Evolutionary conservation across 768 basidiomycete genomes (phyloP), one percentile per base, ranked within the genome.

Genomic region (Cystobasidiopsis lactophilus): DNA sequence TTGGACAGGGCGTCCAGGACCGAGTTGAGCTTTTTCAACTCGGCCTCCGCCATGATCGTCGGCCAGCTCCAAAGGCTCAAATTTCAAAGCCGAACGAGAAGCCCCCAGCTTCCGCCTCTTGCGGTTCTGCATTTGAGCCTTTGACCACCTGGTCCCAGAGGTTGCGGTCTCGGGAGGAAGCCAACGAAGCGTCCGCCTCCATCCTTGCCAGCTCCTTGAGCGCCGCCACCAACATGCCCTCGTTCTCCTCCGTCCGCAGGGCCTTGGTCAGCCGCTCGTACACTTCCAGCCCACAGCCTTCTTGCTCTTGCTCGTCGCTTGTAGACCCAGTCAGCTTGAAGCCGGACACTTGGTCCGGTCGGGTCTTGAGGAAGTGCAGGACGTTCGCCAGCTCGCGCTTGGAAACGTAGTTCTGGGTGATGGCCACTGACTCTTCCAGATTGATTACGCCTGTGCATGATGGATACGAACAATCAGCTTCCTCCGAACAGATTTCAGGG

Each of bases 351-450:
- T 64, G 63, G 21, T 59, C 59, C 21, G 21, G 60, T 46, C 33
- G 51, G 52, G 53, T 58, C 23, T 54, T 38, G 53, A 65, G 58
- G 51, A 65, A 65, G 35, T 41, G 46, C 5, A 65, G 55, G 39
- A 63, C 61, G 31, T 38, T 49, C n/a, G 52, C 51, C 11, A 64
- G 53, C 51, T 63, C 62, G 39, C 43, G 37, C 16, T 31, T 41
- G 4, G 62, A 62, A 13, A 65, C 63, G 38, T 58, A 65, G 56
- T 65, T 65, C 46, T 65, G 64, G 10, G 64, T 65, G 21, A 65
- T 61, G 13, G 64, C 64, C 37, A 63, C 49, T 13, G 60, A 57
- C 18, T 57, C 52, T 5, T 60, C 56, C 38, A 64, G 58, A 50
- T 64, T 64, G 24, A 64, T 49, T 23, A 64, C 63, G 53, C 57